Base-by-base conservation (phyloP, 257 asterid species). In the Solanum medicagineum region DNA sequence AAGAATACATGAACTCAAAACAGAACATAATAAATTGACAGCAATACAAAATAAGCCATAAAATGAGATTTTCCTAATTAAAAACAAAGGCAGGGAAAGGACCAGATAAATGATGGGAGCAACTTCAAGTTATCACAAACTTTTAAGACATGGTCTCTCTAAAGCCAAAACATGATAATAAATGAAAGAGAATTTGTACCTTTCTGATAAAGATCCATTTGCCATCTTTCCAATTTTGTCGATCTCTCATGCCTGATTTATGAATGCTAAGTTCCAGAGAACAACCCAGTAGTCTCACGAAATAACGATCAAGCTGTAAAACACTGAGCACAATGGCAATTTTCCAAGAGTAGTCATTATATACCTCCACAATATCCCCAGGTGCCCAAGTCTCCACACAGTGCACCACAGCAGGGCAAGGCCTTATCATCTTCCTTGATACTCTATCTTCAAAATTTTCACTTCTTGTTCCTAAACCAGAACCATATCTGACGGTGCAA, bases 291-390 rank as follows among this genome's bases (percentile, higher is more conserved):
- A 94, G 85, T 88, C 96, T 90, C 60, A 92, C 95, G 77, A 87
- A 87, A 86, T 87, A 95, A 51, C 57, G 84, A 57, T 91, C 90
- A 75, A 90, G 86, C 7, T 75, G 87, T 54, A 90, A 56, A 81
- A 84, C 87, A 88, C 87, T 90, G 93, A 91, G 80, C 84, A 95
- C 85, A 83, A 89, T 59, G 79, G 97, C 94, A 77, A 88, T 59
- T 89, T 88, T 95, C 98, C 99, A 95, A 24, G 95, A 87, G 87
- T 44, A 81, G 26, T 87, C 91, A 68, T 90, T 84, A 90, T 92
- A 92, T 77, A 94, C 93, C 92, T 95, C 98, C 73, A 95, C 96
- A 36, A 90, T 49, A 55, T 92, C 93, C 84, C 98, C 97, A 85
- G 89, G 89, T 59, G 71, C 42, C 81, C 84, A 92, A 86, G 81